phyloP scores from a whole-genome alignment of 2,329 filamentous ascomycete species.

The Verticillium zaregamsianum region DNA sequence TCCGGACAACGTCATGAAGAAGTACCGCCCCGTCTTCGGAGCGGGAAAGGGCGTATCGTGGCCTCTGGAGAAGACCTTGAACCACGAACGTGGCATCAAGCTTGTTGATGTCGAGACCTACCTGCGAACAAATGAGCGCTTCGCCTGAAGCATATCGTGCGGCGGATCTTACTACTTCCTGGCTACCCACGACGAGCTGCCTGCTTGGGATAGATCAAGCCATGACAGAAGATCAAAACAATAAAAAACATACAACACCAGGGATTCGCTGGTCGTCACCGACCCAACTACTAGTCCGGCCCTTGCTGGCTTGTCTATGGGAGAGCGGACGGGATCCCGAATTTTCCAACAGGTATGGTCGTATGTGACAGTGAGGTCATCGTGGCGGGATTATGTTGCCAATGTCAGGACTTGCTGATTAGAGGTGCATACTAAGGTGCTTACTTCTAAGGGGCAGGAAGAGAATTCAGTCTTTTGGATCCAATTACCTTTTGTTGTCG shows the following conservation, averaged over 20 bases:
- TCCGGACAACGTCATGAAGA: conserved; percentile 45
- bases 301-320: not conserved
- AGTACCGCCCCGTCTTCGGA: conserved; percentile 60
- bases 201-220: too few relatives aligned
- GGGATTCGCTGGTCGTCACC: not conserved
- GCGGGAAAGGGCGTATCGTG: conserved; percentile 55
- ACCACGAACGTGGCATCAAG: conserved; percentile 41
- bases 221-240: not conserved
- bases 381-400: too few relatives aligned
- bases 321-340: too few relatives aligned
- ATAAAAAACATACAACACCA: not conserved
- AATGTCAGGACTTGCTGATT: too few relatives aligned
- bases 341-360: too few relatives aligned
- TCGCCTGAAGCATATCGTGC: not conserved
- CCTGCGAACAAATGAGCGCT: conserved; percentile 10
- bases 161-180: too few relatives aligned
- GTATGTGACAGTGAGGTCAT: too few relatives aligned
- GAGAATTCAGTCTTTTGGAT: too few relatives aligned
- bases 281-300: not conserved
- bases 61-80: conserved; percentile 50
- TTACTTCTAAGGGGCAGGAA: too few relatives aligned
- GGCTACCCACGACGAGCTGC: too few relatives aligned
- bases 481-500: too few relatives aligned
- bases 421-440: too few relatives aligned
- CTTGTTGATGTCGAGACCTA: conserved; percentile 38